These are phyloP conservation scores for Pythium scleroteichum DNA, from an alignment of 352 stramenopile species.

Conservation along the genomic window DNA sequence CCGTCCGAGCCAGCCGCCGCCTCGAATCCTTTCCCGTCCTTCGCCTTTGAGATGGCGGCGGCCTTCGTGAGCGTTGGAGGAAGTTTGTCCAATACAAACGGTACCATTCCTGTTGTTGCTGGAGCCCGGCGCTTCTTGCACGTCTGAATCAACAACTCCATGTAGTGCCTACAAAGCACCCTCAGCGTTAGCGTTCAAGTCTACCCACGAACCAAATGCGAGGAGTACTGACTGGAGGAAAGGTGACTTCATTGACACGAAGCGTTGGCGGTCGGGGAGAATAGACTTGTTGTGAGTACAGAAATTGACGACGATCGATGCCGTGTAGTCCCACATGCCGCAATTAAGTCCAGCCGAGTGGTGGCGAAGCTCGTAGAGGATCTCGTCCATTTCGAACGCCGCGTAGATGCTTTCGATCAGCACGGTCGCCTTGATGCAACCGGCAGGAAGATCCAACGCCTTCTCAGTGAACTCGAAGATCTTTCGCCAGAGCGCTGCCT, in stretches of 20 bases:
- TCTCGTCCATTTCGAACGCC: constrained; percentile 97
- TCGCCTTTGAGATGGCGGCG: constrained; percentile 76
- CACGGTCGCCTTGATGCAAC: constrained; percentile 89
- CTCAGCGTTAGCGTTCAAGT: too few species aligned
- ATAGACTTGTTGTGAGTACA: constrained; percentile 77
- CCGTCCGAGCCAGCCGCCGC: constrained; percentile 90
- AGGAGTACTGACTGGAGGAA: constrained; percentile 44
- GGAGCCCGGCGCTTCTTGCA: constrained; percentile 93
- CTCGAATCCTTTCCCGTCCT: constrained; percentile 86
- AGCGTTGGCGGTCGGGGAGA: constrained; percentile 90
- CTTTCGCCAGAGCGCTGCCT: constrained; percentile 95
- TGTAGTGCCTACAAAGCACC: constrained; percentile 66
- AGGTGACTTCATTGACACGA: constrained; percentile 68
- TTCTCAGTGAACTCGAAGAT: constrained; percentile 92
- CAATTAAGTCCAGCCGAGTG: constrained; percentile 96
- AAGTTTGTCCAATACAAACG: constrained; percentile 92
- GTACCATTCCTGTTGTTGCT: constrained; percentile 96
- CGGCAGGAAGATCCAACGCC: constrained; percentile 80
- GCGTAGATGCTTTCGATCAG: constrained; percentile 97
- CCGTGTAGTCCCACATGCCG: constrained; percentile 97
- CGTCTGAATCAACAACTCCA: constrained; percentile 92
- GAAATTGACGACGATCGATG: constrained; percentile 95
- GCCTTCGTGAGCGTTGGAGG: constrained; percentile 61
- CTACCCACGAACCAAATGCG: too few species aligned
- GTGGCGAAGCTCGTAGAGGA: constrained; percentile 93